These are phyloP conservation scores for Aspergillus quadrilineatus DNA, from an alignment of 2,329 filamentous ascomycete genomes.

Conservation along the genomic window DNA sequence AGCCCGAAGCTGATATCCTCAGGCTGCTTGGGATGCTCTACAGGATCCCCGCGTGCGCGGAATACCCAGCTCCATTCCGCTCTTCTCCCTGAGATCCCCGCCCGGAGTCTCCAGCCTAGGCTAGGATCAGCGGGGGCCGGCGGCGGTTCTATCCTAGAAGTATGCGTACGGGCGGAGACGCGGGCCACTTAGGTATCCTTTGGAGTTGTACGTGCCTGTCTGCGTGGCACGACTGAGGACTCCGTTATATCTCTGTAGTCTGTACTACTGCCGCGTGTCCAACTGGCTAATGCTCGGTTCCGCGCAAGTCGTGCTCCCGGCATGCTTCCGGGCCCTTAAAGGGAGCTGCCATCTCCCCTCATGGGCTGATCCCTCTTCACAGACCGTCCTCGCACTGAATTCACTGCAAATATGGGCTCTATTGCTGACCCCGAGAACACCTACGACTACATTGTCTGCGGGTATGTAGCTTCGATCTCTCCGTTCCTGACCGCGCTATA, in stretches of 20 bases:
- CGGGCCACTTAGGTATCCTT: background rate
- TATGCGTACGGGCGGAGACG: background rate
- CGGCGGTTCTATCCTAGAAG: no score
- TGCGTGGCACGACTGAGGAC: no score
- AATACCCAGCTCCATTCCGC: background rate
- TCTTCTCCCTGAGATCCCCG: background rate
- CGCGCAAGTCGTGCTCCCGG: background rate
- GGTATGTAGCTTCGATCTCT: conserved; percentile 20
- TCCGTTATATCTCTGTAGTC: no score
- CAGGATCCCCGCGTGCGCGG: background rate
- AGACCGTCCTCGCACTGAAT: background rate
- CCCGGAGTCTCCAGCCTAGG: no score
- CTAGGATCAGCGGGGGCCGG: background rate
- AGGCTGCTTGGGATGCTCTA: background rate
- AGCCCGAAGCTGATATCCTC: background rate
- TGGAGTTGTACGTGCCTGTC: no score
- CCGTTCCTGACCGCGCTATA: background rate
- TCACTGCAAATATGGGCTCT: conserved; percentile 12
- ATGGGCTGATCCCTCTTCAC: background rate
- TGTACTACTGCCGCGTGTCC: background rate
- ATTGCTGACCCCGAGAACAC: conserved; percentile 10
- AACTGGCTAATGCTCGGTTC: background rate
- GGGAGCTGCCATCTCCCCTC: background rate
- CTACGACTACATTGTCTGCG: conserved; percentile 35
- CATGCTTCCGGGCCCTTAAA: background rate